Evolutionary conservation across 2,329 filamentous ascomycete species (phyloP).

Genomic region (Colletotrichum sp.): DNA sequence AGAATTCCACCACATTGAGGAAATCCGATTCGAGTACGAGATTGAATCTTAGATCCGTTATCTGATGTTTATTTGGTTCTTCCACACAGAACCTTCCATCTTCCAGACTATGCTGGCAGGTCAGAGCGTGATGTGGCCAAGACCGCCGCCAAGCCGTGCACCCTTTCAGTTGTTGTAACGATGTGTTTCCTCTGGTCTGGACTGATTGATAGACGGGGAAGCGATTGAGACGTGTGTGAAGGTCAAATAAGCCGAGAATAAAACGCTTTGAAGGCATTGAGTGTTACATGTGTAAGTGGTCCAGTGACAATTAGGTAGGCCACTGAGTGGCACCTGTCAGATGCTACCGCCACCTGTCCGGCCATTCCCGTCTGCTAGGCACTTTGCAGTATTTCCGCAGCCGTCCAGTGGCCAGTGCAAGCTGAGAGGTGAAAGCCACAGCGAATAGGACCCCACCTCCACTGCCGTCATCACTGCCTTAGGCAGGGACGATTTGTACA

Average conservation of each 20-base stretch:
- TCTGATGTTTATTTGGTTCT: not conserved
- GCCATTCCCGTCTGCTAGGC: not conserved
- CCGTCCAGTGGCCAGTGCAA: not conserved
- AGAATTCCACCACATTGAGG: not conserved
- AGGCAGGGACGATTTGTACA: slow-evolving; percentile 11
- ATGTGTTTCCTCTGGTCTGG: not conserved
- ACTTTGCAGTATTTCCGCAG: not conserved
- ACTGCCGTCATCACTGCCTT: slow-evolving; percentile 19
- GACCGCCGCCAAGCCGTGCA: not conserved
- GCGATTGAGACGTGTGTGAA: not conserved
- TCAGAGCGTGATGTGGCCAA: not conserved
- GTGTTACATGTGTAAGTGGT: not conserved
- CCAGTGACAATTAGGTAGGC: too few relatives aligned
- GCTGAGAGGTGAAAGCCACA: not conserved
- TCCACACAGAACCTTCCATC: not conserved
- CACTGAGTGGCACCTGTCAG: not conserved
- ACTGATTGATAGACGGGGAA: not conserved
- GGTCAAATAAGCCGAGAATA: not conserved
- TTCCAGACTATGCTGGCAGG: not conserved
- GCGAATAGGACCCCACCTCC: slow-evolving; percentile 8
- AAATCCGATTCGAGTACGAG: not conserved
- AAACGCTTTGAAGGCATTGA: not conserved
- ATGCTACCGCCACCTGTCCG: not conserved
- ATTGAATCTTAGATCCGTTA: not conserved
- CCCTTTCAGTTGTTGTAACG: not conserved